Conservation (phyloP, 768 basidiomycete species). For the Coprinellus micaceus region DNA sequence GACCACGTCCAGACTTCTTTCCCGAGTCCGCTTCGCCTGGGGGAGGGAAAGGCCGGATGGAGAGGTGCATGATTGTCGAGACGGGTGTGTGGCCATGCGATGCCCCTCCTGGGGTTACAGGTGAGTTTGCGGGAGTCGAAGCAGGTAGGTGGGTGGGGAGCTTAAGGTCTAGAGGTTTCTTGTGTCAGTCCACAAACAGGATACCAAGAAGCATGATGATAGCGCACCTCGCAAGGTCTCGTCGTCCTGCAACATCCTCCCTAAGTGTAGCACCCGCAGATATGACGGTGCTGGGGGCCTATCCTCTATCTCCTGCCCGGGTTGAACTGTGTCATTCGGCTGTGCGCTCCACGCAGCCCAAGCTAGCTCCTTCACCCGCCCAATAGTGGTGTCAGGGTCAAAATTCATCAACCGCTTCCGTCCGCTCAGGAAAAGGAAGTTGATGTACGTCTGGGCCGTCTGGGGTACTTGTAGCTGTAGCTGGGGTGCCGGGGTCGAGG, state of each 20-base stretch:
- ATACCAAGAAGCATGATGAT: constrained; percentile 8
- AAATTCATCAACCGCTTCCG: constrained; percentile 67
- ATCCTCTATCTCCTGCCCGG: constrained; percentile 64
- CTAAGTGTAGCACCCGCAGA: constrained; percentile 71
- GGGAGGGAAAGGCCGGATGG: constrained; percentile 58
- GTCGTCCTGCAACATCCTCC: constrained; percentile 81
- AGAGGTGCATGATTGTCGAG: constrained; percentile 74
- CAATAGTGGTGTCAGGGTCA: constrained; percentile 70
- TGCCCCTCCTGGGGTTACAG: constrained; percentile 9
- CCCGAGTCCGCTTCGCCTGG: constrained; percentile 47
- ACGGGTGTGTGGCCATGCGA: constrained; percentile 13
- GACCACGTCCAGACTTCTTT: constrained; percentile 50
- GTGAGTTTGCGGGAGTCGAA: constrained; percentile 2
- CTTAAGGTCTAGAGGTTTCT: constrained; percentile 29
- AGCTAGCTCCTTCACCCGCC: constrained; percentile 76
- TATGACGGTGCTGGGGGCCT: constrained; percentile 75
- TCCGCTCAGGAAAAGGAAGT: constrained; percentile 72
- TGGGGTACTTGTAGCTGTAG: constrained; percentile 42
- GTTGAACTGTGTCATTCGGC: constrained; percentile 15
- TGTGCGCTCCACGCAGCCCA: constrained; percentile 83
- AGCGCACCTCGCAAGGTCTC: constrained; percentile 65
- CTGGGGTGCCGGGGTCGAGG: constrained; percentile 2
- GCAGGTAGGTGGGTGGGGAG: constrained; percentile 36
- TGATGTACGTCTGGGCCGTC: constrained; percentile 60
- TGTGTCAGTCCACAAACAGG: neutral